phyloP scores from a whole-genome alignment of 2,329 filamentous ascomycete genomes.

The Tolypocladium ovalisporum region DNA sequence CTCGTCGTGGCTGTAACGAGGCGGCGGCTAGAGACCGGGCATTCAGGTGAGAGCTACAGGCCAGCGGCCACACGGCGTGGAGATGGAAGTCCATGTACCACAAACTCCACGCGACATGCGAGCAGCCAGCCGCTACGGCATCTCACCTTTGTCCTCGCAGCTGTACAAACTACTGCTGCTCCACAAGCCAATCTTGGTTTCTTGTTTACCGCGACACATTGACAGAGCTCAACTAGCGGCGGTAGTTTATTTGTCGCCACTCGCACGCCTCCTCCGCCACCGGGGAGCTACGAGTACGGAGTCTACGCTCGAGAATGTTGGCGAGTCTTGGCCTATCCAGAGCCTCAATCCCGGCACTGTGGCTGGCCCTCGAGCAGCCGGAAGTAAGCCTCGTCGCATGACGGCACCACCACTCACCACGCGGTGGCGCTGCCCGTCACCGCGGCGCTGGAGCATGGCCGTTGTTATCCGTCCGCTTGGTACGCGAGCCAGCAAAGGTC shows the following conservation, averaged over 20 bases:
- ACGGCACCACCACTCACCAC: neutral
- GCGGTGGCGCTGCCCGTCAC: neutral
- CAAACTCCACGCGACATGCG: neutral
- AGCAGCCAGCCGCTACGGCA: neutral
- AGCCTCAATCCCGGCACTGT: neutral
- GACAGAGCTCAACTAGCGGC: neutral
- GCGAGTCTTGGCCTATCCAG: neutral
- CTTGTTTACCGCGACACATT: neutral
- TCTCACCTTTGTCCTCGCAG: neutral
- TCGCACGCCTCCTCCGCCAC: neutral
- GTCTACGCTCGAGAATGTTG: neutral
- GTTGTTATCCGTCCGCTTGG: neutral
- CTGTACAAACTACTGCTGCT: neutral
- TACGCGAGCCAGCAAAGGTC: neutral
- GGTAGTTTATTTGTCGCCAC: neutral
- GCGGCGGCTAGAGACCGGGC: neutral
- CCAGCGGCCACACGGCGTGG: neutral
- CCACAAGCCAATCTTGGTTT: neutral
- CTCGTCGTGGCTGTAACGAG: neutral
- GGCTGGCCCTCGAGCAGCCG: neutral
- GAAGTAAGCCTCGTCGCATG: neutral
- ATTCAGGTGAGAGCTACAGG: neutral
- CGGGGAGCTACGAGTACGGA: neutral
- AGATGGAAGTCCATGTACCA: neutral
- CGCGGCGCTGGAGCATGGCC: neutral